phyloP scores from a whole-genome alignment of 148 eudicot genomes.

The Amaranthus cruentus region DNA sequence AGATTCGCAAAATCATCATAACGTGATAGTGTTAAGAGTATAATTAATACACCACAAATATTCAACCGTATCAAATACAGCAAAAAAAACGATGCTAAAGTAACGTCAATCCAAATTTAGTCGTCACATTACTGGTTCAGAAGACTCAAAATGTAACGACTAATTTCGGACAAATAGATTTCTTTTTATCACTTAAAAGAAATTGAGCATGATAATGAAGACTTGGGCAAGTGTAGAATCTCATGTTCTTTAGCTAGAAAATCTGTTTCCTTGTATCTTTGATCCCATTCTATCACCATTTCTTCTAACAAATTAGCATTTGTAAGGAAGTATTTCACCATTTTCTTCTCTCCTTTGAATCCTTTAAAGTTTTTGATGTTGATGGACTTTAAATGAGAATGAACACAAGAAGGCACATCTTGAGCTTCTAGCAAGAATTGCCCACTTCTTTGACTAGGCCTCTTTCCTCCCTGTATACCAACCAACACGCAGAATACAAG shows the following conservation, averaged over 20 bases:
- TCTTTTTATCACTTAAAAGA: not conserved
- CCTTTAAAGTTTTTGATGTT: not conserved
- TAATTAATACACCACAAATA: no score
- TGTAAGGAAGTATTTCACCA: not conserved
- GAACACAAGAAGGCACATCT: conserved; percentile 2
- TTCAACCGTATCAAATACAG: no score
- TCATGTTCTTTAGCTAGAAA: not conserved
- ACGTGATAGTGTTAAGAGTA: no score
- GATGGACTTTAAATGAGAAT: not conserved
- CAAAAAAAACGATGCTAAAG: no score
- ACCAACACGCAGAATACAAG: not conserved
- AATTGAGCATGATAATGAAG: conserved; percentile 9
- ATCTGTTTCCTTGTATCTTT: no score
- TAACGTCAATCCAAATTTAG: no score
- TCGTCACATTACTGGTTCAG: not conserved
- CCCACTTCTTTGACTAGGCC: not conserved
- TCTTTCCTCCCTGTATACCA: not conserved
- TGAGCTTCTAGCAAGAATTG: not conserved
- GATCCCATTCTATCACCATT: conserved; percentile 2
- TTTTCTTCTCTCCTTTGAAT: not conserved
- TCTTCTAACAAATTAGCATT: conserved; percentile 3
- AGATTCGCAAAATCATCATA: no score
- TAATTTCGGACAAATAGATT: not conserved
- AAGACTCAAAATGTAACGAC: not conserved
- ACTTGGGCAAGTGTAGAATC: not conserved